Base-by-base conservation (phyloP, 345 rosid genomes). In the Firmiana major region DNA sequence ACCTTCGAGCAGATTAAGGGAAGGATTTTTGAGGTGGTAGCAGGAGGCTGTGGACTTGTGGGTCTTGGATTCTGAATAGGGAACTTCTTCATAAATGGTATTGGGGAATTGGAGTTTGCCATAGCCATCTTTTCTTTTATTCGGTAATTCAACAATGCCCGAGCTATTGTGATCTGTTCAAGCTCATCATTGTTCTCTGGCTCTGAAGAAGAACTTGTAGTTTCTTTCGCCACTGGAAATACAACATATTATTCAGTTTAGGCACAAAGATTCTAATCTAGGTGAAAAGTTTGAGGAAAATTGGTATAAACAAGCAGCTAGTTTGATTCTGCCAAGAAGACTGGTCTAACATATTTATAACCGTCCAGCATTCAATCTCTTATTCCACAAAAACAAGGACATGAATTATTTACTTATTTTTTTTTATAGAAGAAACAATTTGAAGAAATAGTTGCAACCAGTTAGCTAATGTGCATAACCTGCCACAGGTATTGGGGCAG, bases 161-260 rank as follows among this genome's bases (percentile, higher is more conserved):
- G 88, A 48, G 99, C 94, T 76, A 96, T 89, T 2, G 92, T 92
- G 55, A 91, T 92, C 87, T 96, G 99, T 81, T 96, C 99, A 79
- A 90, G 90, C 81, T 96, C 99, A 54, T 96, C 99, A 76, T 51
- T 90, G 83, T 84, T 86, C 77, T 93, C 98, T 72, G 91, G 86
- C 81, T 91, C 98, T 24, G 91, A 86, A 73, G 93, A 81, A 57
- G 97, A 87, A 73, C 88, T 91, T 53, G 94, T 86, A 64, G 94
- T 83, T 90, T 93, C 99, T 88, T 96, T 96, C 2, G 97, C 98
- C 97, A 96, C 99, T 96, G 89, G 69, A 77, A 54, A 78, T 65
- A 70, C 10, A 46, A 68, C 15, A 57, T 28, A 17, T 1, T 31
- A 46, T 31, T 24, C 55, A 75, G 26, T 60, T 75, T 19, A n/a